Conservation (phyloP, 441 rosid genomes). For the Erysimum cheiri region DNA sequence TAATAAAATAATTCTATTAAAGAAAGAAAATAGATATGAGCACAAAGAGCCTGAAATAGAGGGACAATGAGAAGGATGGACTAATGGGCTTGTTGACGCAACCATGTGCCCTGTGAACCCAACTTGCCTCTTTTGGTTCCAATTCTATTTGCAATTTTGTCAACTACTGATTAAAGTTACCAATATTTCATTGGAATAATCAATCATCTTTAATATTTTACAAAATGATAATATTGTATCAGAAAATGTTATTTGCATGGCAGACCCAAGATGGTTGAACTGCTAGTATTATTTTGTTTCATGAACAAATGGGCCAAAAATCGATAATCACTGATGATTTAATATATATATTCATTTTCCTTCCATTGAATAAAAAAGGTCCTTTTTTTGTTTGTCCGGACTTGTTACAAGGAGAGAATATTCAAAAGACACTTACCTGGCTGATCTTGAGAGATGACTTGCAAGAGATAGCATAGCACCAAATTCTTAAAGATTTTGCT, state of each 20-base stretch:
- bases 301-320: background rate
- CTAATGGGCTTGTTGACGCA: constrained; percentile 22
- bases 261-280: constrained; percentile 11
- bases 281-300: background rate
- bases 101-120: constrained; percentile 38
- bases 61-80: constrained; percentile 34
- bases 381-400: background rate
- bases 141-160: constrained; percentile 3
- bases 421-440: constrained; percentile 33
- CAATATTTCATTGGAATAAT: background rate
- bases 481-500: constrained; percentile 22
- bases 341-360: background rate
- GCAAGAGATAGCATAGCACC: constrained; percentile 29
- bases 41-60: constrained; percentile 27
- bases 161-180: background rate
- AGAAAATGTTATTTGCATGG: constrained; percentile 12
- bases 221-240: background rate
- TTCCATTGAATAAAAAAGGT: background rate
- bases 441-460: constrained; percentile 31
- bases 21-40: constrained; percentile 5
- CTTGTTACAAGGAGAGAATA: constrained; percentile 10
- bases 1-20: too few relatives aligned
- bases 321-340: constrained; percentile 18
- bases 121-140: constrained; percentile 36
- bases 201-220: background rate